Conservation (phyloP, 2,329 filamentous ascomycete species). For the Diplocarpon rosae region DNA sequence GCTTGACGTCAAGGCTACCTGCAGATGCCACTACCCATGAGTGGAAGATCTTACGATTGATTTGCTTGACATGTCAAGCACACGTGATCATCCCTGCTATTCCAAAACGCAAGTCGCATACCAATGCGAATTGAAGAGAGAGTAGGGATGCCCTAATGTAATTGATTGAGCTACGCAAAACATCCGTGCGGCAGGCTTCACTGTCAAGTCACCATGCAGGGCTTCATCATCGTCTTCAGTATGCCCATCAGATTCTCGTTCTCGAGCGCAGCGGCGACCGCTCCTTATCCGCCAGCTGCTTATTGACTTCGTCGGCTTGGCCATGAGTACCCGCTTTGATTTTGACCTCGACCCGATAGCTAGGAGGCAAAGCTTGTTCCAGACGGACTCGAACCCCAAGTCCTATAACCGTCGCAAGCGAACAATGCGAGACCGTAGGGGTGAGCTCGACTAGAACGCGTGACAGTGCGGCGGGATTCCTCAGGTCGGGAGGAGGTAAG, state of each 20-base stretch:
- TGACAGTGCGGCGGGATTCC: conserved; percentile 46
- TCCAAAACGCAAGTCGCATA: too few relatives aligned
- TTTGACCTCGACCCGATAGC: conserved; percentile 82
- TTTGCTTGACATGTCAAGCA: neutral
- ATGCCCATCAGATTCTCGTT: conserved; percentile 85
- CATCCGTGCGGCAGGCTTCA: too few relatives aligned
- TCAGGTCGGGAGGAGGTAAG: conserved; percentile 54
- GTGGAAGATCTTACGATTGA: too few relatives aligned
- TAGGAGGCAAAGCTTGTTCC: conserved; percentile 80
- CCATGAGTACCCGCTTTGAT: conserved; percentile 96
- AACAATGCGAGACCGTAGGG: conserved; percentile 94
- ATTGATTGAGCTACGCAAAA: too few relatives aligned
- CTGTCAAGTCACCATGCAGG: conserved; percentile 41
- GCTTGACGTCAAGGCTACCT: neutral
- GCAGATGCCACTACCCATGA: too few relatives aligned
- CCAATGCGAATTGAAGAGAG: neutral
- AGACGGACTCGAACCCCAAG: conserved; percentile 84
- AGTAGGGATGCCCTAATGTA: too few relatives aligned
- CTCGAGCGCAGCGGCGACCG: conserved; percentile 89
- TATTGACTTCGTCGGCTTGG: conserved; percentile 91
- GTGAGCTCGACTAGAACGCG: conserved; percentile 82
- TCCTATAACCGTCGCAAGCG: conserved; percentile 89
- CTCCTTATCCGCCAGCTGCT: conserved; percentile 94
- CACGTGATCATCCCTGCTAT: too few relatives aligned
- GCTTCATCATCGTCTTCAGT: conserved; percentile 86